These are phyloP conservation scores for Beauveria sp. DNA, from an alignment of 2,329 filamentous ascomycete species.

Conservation along the genomic window DNA sequence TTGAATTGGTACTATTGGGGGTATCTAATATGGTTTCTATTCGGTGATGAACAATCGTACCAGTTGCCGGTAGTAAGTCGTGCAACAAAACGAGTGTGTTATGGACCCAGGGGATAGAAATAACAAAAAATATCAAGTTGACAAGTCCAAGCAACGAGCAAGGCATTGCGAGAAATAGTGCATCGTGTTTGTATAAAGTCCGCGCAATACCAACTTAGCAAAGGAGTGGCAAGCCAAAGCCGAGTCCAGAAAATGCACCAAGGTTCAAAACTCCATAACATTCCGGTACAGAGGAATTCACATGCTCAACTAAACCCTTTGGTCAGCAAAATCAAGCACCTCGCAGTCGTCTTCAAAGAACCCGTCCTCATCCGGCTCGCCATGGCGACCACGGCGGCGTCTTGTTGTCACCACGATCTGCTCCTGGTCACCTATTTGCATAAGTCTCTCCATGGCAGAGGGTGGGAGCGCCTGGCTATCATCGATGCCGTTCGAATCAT, in stretches of 20 bases:
- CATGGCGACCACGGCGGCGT: constrained; percentile 46
- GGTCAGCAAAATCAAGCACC: constrained; percentile 78
- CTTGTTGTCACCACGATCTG: constrained; percentile 79
- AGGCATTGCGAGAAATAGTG: not conserved
- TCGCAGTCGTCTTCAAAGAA: constrained; percentile 94
- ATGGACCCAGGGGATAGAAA: constrained; percentile 2
- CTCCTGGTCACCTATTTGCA: constrained; percentile 57
- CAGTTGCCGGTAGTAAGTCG: not conserved
- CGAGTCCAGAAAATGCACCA: constrained; percentile 15
- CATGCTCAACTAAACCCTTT: constrained; percentile 45
- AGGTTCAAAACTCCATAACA: constrained; percentile 1
- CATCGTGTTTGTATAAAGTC: not conserved
- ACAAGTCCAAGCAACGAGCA: not conserved
- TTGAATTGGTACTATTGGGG: constrained; percentile 14
- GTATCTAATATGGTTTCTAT: constrained; percentile 29
- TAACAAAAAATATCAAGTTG: not conserved
- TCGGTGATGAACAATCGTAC: constrained; percentile 16
- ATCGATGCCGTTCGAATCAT: constrained; percentile 44
- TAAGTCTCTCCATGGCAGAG: constrained; percentile 56
- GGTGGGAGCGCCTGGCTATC: constrained; percentile 53
- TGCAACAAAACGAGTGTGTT: not conserved
- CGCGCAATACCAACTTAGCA: constrained; percentile 1
- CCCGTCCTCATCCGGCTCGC: constrained; percentile 55
- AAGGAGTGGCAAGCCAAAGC: constrained; percentile 14
- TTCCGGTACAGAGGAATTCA: not conserved